Evolutionary conservation across 768 basidiomycete species (phyloP).

Genomic region (Xerocomellus dryophilus): DNA sequence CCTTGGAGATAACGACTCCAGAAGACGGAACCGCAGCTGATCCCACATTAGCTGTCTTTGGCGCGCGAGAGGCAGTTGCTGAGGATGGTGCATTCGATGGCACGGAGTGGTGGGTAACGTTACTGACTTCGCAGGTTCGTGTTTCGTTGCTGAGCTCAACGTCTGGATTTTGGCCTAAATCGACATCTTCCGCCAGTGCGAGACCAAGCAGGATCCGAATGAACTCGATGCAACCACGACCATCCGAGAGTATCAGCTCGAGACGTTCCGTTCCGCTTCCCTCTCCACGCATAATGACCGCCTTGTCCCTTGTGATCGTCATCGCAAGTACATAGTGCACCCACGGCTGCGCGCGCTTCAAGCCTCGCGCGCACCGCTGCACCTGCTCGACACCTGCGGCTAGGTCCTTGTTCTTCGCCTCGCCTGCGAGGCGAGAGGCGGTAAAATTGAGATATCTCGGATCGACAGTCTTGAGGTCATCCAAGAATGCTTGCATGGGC

Average conservation of each 20-base stretch:
- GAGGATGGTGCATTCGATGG: background rate
- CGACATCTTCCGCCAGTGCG: background rate
- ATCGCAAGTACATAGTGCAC: background rate
- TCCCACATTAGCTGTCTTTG: background rate
- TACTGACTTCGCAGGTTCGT: background rate
- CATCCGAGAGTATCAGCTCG: background rate
- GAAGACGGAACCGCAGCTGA: background rate
- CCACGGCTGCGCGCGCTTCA: constrained; percentile 6
- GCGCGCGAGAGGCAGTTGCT: background rate
- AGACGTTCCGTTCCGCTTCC: constrained; percentile 10
- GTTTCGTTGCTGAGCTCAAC: background rate
- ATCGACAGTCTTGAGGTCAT: too few species aligned
- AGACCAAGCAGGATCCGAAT: constrained; percentile 13
- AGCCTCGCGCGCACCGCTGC: background rate
- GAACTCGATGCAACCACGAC: constrained; percentile 5
- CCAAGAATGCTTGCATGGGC: too few species aligned
- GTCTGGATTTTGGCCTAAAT: constrained; percentile 7
- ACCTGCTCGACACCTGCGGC: too few species aligned
- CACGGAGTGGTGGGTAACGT: background rate
- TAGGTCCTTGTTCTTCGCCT: too few species aligned
- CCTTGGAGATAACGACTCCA: background rate
- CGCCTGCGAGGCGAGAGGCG: too few species aligned
- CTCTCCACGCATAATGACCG: constrained; percentile 7
- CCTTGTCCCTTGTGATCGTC: constrained; percentile 2
- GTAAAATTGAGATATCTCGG: too few species aligned